Evolutionary conservation across 768 basidiomycete genomes (phyloP).

Genomic region (Mycena maculata): DNA sequence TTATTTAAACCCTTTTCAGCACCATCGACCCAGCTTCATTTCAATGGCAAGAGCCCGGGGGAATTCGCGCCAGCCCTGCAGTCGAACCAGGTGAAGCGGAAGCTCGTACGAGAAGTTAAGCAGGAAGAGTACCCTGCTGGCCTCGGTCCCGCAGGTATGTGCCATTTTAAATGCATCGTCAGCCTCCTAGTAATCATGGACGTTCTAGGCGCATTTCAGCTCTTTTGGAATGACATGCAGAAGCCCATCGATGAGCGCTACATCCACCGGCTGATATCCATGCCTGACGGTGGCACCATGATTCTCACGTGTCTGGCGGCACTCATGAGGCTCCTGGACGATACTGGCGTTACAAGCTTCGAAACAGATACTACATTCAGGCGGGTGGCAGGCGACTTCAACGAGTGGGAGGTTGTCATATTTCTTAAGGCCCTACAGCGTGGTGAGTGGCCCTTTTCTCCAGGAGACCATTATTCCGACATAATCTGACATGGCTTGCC

Average conservation of each 20-base stretch:
- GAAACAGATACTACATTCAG: slow-evolving; percentile 22
- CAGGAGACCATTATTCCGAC: not conserved
- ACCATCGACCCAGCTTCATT: not conserved
- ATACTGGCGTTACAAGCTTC: slow-evolving; percentile 9
- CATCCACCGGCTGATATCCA: not conserved
- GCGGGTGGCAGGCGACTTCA: slow-evolving; percentile 6
- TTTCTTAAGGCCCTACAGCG: slow-evolving; percentile 23
- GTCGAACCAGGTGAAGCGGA: not conserved
- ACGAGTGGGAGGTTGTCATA: slow-evolving; percentile 25
- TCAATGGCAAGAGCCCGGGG: not conserved
- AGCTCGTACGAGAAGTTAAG: not conserved
- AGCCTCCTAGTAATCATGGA: not conserved
- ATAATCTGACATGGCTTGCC: not conserved
- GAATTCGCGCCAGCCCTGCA: slow-evolving; percentile 11
- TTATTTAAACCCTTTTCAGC: not conserved
- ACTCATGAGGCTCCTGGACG: slow-evolving; percentile 21
- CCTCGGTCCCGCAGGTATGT: not conserved
- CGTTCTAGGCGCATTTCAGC: not conserved
- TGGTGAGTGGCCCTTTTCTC: not conserved
- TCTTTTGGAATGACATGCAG: slow-evolving; percentile 6
- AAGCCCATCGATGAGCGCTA: slow-evolving; percentile 5
- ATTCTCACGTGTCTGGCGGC: slow-evolving; percentile 14
- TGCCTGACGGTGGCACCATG: slow-evolving; percentile 11
- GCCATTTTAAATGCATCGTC: not conserved
- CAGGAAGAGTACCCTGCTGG: slow-evolving; percentile 5